Conservation (phyloP, 306 rosid genomes). For the Cicer cuneatum region DNA sequence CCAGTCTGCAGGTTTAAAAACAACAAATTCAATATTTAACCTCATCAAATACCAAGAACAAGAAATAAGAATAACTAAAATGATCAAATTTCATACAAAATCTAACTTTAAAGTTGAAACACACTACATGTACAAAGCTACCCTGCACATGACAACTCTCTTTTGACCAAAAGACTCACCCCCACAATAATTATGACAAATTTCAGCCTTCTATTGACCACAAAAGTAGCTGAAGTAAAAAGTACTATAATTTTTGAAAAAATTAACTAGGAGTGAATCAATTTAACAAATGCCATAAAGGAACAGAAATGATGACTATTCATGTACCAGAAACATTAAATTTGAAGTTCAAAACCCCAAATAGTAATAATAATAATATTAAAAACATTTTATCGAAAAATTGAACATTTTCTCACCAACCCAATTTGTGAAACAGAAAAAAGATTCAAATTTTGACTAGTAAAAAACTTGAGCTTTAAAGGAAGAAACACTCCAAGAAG, state of each 20-base stretch:
- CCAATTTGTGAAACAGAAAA: slow-evolving; percentile 41
- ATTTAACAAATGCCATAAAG: neutral
- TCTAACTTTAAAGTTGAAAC: slow-evolving; percentile 10
- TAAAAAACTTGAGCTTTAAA: slow-evolving; percentile 16
- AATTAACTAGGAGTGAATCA: slow-evolving; percentile 39
- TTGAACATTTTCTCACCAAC: slow-evolving; percentile 37
- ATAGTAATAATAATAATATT: neutral
- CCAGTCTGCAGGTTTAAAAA: slow-evolving; percentile 63
- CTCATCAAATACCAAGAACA: slow-evolving; percentile 31
- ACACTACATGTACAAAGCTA: slow-evolving; percentile 4
- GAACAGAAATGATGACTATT: slow-evolving; percentile 32
- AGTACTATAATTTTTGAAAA: slow-evolving; percentile 37
- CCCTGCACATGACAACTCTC: slow-evolving; percentile 26
- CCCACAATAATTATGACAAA: slow-evolving; percentile 46
- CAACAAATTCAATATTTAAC: neutral
- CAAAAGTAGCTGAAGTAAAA: slow-evolving; percentile 46
- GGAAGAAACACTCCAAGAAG: slow-evolving; percentile 18
- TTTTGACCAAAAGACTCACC: slow-evolving; percentile 39
- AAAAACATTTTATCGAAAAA: slow-evolving; percentile 11
- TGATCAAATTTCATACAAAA: slow-evolving; percentile 33
- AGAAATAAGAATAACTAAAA: slow-evolving; percentile 7
- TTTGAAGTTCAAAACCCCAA: neutral
- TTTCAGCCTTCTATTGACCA: slow-evolving; percentile 38
- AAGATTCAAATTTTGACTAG: slow-evolving; percentile 42
- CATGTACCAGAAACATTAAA: slow-evolving; percentile 34